Conservation (phyloP, 805 yeast species). For the Cyberlindnera japonica region DNA sequence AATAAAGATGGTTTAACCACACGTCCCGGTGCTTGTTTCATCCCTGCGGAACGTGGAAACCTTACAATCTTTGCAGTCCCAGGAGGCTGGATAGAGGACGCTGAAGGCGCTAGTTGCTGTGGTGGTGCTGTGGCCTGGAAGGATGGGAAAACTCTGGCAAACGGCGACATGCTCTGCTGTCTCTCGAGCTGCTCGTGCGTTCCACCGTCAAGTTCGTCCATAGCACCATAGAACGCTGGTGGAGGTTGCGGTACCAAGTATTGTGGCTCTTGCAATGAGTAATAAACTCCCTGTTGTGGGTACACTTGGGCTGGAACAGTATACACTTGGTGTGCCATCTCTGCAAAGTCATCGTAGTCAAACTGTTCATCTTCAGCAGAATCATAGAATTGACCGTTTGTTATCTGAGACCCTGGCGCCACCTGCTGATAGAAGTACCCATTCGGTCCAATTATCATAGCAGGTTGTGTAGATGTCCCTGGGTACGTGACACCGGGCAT, state of each 20-base stretch:
- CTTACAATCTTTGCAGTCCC: conserved; percentile 13
- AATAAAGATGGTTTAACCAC: conserved; percentile 9
- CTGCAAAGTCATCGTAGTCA: conserved; percentile 1
- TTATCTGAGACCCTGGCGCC: conserved; percentile 14
- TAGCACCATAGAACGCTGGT: conserved; percentile 8
- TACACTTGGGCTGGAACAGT: conserved; percentile 1
- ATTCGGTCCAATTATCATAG: conserved; percentile 3
- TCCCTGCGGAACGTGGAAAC: conserved; percentile 6
- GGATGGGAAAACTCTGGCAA: conserved; percentile 25
- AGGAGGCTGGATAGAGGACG: conserved; percentile 8
- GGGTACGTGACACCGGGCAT: conserved; percentile 9
- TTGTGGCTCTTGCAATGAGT: neutral
- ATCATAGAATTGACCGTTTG: conserved; percentile 29
- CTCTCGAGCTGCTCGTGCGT: neutral
- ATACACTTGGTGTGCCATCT: neutral
- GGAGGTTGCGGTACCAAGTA: conserved; percentile 1
- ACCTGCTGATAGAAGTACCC: conserved; percentile 7
- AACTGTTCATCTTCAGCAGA: conserved; percentile 16
- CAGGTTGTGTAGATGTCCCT: neutral
- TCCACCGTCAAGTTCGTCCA: conserved; percentile 8
- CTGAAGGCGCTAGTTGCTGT: neutral
- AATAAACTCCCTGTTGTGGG: neutral
- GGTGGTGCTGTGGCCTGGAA: conserved; percentile 29
- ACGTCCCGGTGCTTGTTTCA: conserved; percentile 4
- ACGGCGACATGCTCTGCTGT: conserved; percentile 20